These are phyloP conservation scores for Trametes gibbosa DNA, from an alignment of 768 basidiomycete genomes.

Conservation along the genomic window DNA sequence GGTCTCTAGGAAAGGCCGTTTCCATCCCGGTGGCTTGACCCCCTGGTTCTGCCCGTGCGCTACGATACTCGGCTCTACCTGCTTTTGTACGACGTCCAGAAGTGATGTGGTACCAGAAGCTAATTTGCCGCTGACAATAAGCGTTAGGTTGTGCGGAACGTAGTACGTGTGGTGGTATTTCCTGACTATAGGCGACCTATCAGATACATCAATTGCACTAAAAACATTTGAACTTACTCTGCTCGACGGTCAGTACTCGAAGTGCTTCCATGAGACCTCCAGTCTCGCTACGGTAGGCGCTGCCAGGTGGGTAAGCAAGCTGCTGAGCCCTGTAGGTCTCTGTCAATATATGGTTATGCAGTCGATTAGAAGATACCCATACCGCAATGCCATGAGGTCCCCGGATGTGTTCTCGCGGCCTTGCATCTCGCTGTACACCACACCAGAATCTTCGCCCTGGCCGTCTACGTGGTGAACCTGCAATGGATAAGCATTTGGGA, in stretches of 20 bases:
- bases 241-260: conserved; percentile 78
- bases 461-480: conserved; percentile 93
- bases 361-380: conserved; percentile 24
- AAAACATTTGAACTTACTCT: conserved; percentile 55
- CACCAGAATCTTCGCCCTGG: conserved; percentile 89
- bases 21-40: conserved; percentile 76
- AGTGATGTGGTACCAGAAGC: conserved; percentile 73
- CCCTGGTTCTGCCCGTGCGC: conserved; percentile 72
- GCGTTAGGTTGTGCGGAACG: conserved; percentile 88
- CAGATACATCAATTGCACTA: background rate
- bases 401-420: conserved; percentile 90
- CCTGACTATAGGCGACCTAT: conserved; percentile 57
- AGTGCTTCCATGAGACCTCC: conserved; percentile 94
- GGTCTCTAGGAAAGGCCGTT: conserved; percentile 92
- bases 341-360: background rate
- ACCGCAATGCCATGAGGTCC: conserved; percentile 89
- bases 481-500: too few species aligned
- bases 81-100: conserved; percentile 73
- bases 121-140: conserved; percentile 87
- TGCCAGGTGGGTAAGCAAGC: conserved; percentile 73
- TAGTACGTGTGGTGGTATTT: conserved; percentile 88
- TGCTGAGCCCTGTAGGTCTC: conserved; percentile 60
- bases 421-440: conserved; percentile 97
- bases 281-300: conserved; percentile 94
- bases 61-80: conserved; percentile 81